Percentiles rank a stretch among this genome's conserved stretches.
These are phyloP conservation scores for Nicotiana paniculata DNA, from an alignment of 257 asterid species.

Conservation along the genomic window DNA sequence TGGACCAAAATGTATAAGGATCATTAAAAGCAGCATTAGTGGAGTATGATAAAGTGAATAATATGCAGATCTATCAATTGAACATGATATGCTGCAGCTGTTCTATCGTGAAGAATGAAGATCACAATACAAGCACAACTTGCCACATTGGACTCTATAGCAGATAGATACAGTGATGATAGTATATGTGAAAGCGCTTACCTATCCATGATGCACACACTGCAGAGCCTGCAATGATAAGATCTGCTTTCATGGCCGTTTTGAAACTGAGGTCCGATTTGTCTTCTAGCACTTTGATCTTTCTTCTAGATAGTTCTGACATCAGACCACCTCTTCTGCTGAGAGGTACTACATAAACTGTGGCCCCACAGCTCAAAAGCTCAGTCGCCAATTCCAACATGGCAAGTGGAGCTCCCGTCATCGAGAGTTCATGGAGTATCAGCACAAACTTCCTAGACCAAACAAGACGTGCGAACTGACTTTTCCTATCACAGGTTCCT, in stretches of 20 bases:
- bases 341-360: conserved; percentile 70
- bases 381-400: conserved; percentile 98
- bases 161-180: not conserved
- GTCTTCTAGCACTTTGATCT: conserved; percentile 83
- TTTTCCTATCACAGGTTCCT: conserved; percentile 91
- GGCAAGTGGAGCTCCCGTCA: conserved; percentile 99
- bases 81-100: not conserved
- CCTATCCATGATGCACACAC: conserved; percentile 97
- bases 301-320: conserved; percentile 78
- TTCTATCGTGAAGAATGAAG: not conserved
- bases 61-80: not conserved
- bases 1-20: not conserved
- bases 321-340: conserved; percentile 83
- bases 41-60: not conserved
- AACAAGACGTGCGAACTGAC: conserved; percentile 93
- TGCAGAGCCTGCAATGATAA: conserved; percentile 95
- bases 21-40: not conserved
- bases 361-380: conserved; percentile 95
- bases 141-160: not conserved
- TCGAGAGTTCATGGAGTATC: conserved; percentile 87
- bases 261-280: conserved; percentile 77
- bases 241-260: conserved; percentile 89
- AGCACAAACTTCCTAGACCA: conserved; percentile 96
- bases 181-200: conserved; percentile 26
- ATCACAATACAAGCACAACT: not conserved